Conservation (phyloP, 2,329 filamentous ascomycete species). For the Pyrenophora graminea region DNA sequence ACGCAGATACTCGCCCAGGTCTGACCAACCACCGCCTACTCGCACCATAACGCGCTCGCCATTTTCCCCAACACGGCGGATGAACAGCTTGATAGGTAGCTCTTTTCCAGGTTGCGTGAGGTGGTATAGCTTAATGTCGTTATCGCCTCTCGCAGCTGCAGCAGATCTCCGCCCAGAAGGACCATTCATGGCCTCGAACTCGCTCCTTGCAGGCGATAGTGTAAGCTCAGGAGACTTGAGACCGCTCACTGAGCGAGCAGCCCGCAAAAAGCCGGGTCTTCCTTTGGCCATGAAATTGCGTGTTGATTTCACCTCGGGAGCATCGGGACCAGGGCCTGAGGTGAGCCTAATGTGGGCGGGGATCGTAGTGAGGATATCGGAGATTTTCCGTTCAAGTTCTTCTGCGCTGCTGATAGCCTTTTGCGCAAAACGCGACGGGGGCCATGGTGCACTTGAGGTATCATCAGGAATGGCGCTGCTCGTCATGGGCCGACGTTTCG, state of each 20-base stretch:
- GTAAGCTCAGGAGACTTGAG: constrained; percentile 45
- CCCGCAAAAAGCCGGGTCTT: constrained; percentile 39
- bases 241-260: constrained; percentile 38
- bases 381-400: constrained; percentile 78
- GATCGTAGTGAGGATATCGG: constrained; percentile 74
- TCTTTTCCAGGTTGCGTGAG: constrained; percentile 82
- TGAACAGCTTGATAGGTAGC: constrained; percentile 90
- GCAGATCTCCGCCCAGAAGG: constrained; percentile 37
- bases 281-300: constrained; percentile 34
- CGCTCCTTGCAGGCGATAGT: constrained; percentile 43
- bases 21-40: constrained; percentile 97
- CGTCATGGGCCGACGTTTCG: constrained; percentile 43
- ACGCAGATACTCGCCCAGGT: constrained; percentile 90
- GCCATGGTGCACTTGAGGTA: constrained; percentile 36
- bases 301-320: constrained; percentile 34
- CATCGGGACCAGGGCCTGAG: constrained; percentile 36
- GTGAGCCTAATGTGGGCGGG: constrained; percentile 79
- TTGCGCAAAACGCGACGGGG: constrained; percentile 42
- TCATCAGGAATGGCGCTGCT: constrained; percentile 46
- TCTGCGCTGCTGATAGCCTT: constrained; percentile 50
- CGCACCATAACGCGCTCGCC: constrained; percentile 97
- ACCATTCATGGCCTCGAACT: constrained; percentile 33
- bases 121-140: constrained; percentile 89
- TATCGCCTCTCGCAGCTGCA: constrained; percentile 38
- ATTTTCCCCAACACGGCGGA: constrained; percentile 85